Base-by-base conservation (phyloP, 2,329 filamentous ascomycete species). In the Hyphodiscus sp. region DNA sequence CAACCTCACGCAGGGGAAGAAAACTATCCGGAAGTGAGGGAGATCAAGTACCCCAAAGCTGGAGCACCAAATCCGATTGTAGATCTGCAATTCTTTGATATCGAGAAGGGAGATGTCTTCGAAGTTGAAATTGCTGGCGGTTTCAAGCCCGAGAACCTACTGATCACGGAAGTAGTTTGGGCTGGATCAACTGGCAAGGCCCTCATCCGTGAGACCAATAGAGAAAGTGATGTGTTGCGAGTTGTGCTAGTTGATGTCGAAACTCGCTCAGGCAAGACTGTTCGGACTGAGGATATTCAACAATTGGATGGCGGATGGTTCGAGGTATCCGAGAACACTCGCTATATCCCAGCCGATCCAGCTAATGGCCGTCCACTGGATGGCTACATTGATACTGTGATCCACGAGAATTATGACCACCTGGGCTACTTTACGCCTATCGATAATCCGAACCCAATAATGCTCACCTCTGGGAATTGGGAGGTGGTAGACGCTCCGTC, bases 21-120 rank as follows among this genome's bases (percentile, higher is more conserved):
- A 68, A 84, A 82, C 50, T 99, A 99, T 67, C 94, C 94, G 0
- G 91, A 97, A 66, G 85, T 92, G 38, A 82, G 86, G 58, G 76
- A 91, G 63, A 95, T 99, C 80, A 99, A 99, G 71, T 99, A 99
- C 65, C 95, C 94, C 47, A 97, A 97, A 70, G 87, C 94, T 19
- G 95, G 94, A 2, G 86, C 91, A 1, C 91, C 92, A 46, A 99
- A 99, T 69, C 94, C 94, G 0, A 82, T 89, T 15, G 92, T 99
- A 3, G 84, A 90, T 56, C 73, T 99, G 30, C 80, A 89, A 51
- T 95, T 97, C 70, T 97, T 92, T 70, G 91, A 97, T 61, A 76
- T 96, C 19, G 77, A 76, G 10, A 87, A 86, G 64, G 80, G 80
- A 1, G 85, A 96, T 54, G 79, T 87, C 9, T 97, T 97, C 67